Base-by-base conservation (phyloP, 306 rosid genomes). In the Mimosa bimucronata region DNA sequence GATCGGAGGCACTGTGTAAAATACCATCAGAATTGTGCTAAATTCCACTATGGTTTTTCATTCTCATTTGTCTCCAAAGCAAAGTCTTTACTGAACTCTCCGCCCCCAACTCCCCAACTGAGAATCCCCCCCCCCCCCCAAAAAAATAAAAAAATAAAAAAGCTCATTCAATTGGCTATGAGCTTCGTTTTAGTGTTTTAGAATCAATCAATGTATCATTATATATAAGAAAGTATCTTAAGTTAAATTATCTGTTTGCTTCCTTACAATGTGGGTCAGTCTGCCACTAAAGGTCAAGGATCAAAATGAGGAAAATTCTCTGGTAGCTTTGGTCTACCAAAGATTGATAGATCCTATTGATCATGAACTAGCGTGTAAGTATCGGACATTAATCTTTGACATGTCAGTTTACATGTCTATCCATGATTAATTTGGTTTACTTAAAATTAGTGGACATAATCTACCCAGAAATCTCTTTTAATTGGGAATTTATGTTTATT, bases 1-100 rank as follows among this genome's bases (percentile, higher is more conserved):
- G 42, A 21, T 58, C 40, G 30, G 42, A 21, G 55, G 23, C 65
- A 46, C 26, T 58, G 3, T 81, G 77, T 73, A 25, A 67, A 45
- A 7, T 14, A 12, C 28, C 19, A 5, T 19, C 3, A 30, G 64
- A 28, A 71, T 60, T 46, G 42, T 44, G 37, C 37, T 69, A 25
- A 50, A 41, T 58, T 4, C 52, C 25, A 44, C 11, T 29, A 15
- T 28, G 29, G 7, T 52, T 73, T 26, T 52, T 21, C 38, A n/a
- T n/a, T n/a, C n/a, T n/a, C n/a, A n/a, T n/a, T n/a, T n/a, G n/a
- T n/a, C n/a, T n/a, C n/a, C n/a, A n/a, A n/a, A n/a, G n/a, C n/a
- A n/a, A n/a, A n/a, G n/a, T n/a, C n/a, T n/a, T n/a, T n/a, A n/a
- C n/a, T n/a, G n/a, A n/a, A n/a, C n/a, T n/a, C n/a, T n/a, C n/a